phyloP scores from a whole-genome alignment of 2,329 filamentous ascomycete species.

The Fusarium nygamai region DNA sequence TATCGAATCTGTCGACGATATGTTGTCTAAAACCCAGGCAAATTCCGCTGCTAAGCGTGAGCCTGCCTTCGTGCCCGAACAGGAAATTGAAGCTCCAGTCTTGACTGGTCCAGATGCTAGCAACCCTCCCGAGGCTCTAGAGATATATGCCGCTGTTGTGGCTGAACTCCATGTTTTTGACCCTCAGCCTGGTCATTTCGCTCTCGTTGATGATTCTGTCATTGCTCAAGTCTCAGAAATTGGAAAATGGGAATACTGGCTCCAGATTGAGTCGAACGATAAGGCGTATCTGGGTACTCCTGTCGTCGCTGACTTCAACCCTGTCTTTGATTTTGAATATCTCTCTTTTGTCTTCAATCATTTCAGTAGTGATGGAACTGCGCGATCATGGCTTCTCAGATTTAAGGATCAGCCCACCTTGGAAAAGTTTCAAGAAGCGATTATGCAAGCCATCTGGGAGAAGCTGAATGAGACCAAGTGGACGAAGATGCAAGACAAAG shows the following conservation, averaged over 20 bases:
- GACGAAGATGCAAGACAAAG: conserved; percentile 90
- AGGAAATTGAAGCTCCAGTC: conserved; percentile 45
- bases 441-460: conserved; percentile 97
- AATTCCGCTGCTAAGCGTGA: conserved; percentile 60
- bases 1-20: conserved; percentile 66
- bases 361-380: conserved; percentile 86
- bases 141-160: conserved; percentile 77
- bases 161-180: conserved; percentile 96
- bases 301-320: conserved; percentile 91
- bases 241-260: conserved; percentile 94
- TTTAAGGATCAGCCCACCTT: conserved; percentile 86
- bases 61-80: conserved; percentile 45
- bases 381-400: conserved; percentile 93
- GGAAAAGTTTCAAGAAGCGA: conserved; percentile 89
- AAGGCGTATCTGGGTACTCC: conserved; percentile 88
- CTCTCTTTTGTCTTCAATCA: conserved; percentile 99
- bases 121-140: conserved; percentile 71
- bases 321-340: conserved; percentile 98
- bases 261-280: conserved; percentile 81
- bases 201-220: conserved; percentile 79
- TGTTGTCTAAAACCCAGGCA: conserved; percentile 60
- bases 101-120: conserved; percentile 35
- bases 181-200: conserved; percentile 85
- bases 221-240: conserved; percentile 85
- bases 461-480: conserved; percentile 94